Evolutionary conservation across 768 basidiomycete genomes (phyloP).

Genomic region (Leccinum subtestaceum): DNA sequence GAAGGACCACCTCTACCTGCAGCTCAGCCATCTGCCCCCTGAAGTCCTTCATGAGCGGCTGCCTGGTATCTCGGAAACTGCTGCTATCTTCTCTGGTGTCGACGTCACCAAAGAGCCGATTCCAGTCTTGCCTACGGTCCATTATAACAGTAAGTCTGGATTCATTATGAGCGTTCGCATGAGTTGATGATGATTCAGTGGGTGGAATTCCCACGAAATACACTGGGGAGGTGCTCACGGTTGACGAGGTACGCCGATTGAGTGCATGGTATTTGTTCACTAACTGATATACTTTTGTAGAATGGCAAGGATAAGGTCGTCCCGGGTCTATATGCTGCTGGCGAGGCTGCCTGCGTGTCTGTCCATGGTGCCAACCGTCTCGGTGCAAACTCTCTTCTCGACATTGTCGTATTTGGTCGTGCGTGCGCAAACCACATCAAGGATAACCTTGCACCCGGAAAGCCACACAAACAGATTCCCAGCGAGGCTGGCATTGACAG

Average conservation of each 20-base stretch:
- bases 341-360: conserved; percentile 98
- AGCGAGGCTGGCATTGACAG: conserved; percentile 82
- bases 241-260: conserved; percentile 52
- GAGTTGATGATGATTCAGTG: conserved; percentile 50
- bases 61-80: conserved; percentile 99
- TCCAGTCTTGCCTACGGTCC: conserved; percentile 96
- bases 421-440: conserved; percentile 98
- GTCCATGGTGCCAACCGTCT: conserved; percentile 99
- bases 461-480: conserved; percentile 84
- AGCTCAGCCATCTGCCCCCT: conserved; percentile 94
- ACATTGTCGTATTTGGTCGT: conserved; percentile 99
- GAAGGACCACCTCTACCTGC: conserved; percentile 95
- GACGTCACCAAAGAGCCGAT: conserved; percentile 99
- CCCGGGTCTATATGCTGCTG: conserved; percentile 96
- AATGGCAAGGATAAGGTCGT: conserved; percentile 92
- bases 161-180: conserved; percentile 1
- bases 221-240: conserved; percentile 93
- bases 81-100: conserved; percentile 97
- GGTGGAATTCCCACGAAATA: conserved; percentile 99
- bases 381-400: conserved; percentile 97
- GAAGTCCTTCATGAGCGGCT: conserved; percentile 95
- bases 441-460: conserved; percentile 85
- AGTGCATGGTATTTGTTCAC: neutral
- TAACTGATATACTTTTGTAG: conserved; percentile 23
- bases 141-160: conserved; percentile 86